Conservation (phyloP, 176 grass and related monocot species). For the Poa pratensis region DNA sequence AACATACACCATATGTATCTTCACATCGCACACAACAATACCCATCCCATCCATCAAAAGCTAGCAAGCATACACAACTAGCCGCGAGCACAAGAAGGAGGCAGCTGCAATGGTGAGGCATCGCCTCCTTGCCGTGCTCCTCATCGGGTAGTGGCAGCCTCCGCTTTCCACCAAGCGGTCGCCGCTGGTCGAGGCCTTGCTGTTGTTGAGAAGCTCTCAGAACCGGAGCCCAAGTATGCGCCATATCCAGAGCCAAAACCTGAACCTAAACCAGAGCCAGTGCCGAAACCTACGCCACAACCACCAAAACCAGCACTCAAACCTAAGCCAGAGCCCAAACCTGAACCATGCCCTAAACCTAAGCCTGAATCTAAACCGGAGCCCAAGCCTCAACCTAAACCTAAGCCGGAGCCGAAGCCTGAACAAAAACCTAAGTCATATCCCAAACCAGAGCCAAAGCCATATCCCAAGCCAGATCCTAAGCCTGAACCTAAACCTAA, state of each 20-base stretch:
- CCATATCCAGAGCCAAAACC: neutral
- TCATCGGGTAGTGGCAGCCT: slow-evolving; percentile 10
- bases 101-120: slow-evolving; percentile 9
- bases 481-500: no score
- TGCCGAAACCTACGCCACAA: no score
- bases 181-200: neutral
- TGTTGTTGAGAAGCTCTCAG: neutral
- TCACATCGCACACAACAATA: neutral
- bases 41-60: neutral
- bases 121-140: slow-evolving; percentile 22
- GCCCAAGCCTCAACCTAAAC: neutral
- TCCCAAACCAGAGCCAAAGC: neutral
- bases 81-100: neutral
- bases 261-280: neutral
- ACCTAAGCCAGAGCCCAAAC: neutral
- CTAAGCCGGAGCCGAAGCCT: neutral
- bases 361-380: neutral
- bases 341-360: neutral
- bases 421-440: neutral
- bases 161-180: neutral
- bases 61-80: neutral
- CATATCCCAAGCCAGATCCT: neutral
- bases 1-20: neutral
- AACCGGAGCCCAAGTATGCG: neutral
- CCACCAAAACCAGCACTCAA: neutral